Base-by-base conservation (phyloP, 1,284 basidiomycete species). In the Xerocomus nothofagi region DNA sequence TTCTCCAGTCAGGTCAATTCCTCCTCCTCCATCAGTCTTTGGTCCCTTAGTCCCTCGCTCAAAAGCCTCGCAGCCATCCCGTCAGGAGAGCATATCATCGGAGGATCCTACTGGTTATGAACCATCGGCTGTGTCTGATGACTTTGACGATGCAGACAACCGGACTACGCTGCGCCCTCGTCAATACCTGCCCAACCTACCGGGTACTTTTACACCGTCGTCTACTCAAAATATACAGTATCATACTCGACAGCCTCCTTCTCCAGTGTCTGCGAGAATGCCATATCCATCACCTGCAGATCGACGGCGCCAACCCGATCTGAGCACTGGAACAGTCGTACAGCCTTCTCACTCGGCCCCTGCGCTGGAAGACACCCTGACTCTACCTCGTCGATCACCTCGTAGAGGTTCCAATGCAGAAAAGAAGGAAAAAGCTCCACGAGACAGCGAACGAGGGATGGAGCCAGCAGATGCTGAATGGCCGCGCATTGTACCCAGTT, bases 61-160 rank as follows among this genome's bases (percentile, higher is more conserved):
- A n/a, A 75, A 73, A 47, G 71, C 72, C n/a, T 73, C 72, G 39
- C 73, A 77, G 20, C 69, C 77, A 46, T 84, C 86, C 44, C 76
- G 82, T 47, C 80, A 81, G 50, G 82, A 77, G 53, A 89, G 86
- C 57, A 68, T 83, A 44, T 89, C 88, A 15, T 86, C 87, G 20
- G 85, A 88, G 59, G 79, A 79, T 26, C 69, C 75, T 27, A 73
- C 75, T 24, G 86, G 84, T 23, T 88, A 90, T 61, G 87, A 89
- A 47, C 83, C 84, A 23, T 81, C 80, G 15, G 68, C 58, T 12
- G 66, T 73, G 27, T 79, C 78, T 23, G 81, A 82, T 54, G 86
- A 88, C 60, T 66, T 81, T 45, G 84, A 87, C 45, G 78, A 79
- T 62, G 71, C 70, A 41, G 82, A 54, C 51, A 70, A 76, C 47